A percentile compares a stretch with the other conserved stretches of the same genome.
Evolutionary conservation across 805 yeast species (phyloP).

Genomic region (Schizosaccharomyces cryophilus): DNA sequence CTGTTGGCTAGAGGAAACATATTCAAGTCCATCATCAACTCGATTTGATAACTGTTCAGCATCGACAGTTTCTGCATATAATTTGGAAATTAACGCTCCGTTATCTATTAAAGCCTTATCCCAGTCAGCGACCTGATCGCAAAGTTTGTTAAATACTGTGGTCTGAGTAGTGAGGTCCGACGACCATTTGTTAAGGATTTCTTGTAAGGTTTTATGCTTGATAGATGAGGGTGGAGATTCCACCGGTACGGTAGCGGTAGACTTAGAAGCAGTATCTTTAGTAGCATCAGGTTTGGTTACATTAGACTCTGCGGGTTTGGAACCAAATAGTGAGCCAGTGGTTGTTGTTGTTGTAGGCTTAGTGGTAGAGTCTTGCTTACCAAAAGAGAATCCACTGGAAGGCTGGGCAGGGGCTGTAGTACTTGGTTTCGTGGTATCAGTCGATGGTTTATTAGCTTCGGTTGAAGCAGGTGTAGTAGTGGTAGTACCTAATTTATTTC

Average conservation of each 20-base stretch:
- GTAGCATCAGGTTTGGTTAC: neutral
- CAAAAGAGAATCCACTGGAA: neutral
- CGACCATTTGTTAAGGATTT: slow-evolving; percentile 81
- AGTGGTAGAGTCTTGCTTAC: neutral
- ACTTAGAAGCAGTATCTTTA: slow-evolving; percentile 2
- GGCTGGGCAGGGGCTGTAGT: neutral
- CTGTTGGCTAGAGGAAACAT: slow-evolving; percentile 76
- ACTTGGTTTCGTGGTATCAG: neutral
- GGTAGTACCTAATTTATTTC: too few relatives aligned
- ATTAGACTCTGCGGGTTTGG: neutral
- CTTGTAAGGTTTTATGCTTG: slow-evolving; percentile 80
- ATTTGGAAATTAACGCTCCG: slow-evolving; percentile 57
- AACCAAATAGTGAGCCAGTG: neutral
- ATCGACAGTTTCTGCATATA: slow-evolving; percentile 50
- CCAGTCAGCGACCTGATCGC: slow-evolving; percentile 59
- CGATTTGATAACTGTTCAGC: slow-evolving; percentile 70
- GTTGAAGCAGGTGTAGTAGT: neutral
- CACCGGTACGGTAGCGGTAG: slow-evolving; percentile 7
- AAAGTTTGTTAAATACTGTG: slow-evolving; percentile 47
- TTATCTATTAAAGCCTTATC: slow-evolving; percentile 62
- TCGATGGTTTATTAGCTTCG: neutral
- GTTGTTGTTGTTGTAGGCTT: neutral
- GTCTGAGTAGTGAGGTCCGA: slow-evolving; percentile 54
- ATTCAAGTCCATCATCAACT: slow-evolving; percentile 66
- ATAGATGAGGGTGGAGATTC: slow-evolving; percentile 23